Conservation (phyloP, 2,329 filamentous ascomycete species). For the Pyrenochaeta sp. region DNA sequence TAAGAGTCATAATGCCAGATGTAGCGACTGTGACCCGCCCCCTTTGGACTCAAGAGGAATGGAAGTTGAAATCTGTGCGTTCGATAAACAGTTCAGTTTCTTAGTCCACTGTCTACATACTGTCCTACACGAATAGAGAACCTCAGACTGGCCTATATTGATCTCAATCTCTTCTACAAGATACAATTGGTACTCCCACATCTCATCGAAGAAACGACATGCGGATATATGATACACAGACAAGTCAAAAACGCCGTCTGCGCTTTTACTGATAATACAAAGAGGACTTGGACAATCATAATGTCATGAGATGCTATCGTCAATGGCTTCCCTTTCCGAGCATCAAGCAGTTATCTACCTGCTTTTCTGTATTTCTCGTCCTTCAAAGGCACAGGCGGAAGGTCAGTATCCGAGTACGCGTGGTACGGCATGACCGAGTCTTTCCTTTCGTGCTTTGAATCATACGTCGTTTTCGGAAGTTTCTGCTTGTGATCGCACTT, state of each 20-base stretch:
- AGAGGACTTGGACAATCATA: background rate
- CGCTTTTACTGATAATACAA: background rate
- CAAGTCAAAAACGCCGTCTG: background rate
- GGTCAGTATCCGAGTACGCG: slow-evolving; percentile 12
- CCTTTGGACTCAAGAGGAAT: no score
- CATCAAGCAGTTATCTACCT: background rate
- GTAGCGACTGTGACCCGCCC: no score
- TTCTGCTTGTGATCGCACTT: slow-evolving; percentile 17
- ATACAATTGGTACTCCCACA: background rate
- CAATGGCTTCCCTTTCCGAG: background rate
- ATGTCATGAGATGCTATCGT: background rate
- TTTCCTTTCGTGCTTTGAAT: slow-evolving; percentile 23
- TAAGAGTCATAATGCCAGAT: no score
- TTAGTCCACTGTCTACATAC: no score
- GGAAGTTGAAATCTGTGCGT: no score
- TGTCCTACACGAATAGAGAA: no score
- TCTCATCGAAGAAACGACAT: background rate
- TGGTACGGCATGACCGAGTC: slow-evolving; percentile 30
- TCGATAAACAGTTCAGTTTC: no score
- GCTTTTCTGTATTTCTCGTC: slow-evolving; percentile 19
- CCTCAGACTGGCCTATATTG: no score
- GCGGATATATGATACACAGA: background rate
- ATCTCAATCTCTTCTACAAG: background rate
- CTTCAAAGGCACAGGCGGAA: slow-evolving; percentile 24
- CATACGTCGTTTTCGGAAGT: slow-evolving; percentile 16